A percentile compares a stretch with the other conserved stretches of the same genome.
phyloP scores from a whole-genome alignment of 768 basidiomycete genomes.

The Phallus indusiatus region DNA sequence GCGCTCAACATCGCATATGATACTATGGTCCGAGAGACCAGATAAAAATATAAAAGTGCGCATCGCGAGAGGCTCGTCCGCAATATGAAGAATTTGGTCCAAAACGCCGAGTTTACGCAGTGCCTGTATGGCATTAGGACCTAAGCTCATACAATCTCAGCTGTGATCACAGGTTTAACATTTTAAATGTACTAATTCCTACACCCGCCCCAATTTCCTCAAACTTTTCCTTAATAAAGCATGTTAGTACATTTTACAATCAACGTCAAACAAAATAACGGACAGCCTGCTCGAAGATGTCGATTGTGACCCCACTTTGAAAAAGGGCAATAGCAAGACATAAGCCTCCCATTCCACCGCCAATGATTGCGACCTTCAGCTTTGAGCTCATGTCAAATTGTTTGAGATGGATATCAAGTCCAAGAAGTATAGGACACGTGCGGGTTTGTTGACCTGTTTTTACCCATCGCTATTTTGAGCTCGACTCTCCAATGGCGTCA shows the following conservation, averaged over 20 bases:
- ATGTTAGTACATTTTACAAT: no score
- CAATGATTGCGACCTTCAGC: slow-evolving; percentile 38
- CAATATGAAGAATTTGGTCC: slow-evolving; percentile 29
- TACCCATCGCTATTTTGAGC: no score
- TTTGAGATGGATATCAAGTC: no score
- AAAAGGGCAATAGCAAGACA: slow-evolving; percentile 36
- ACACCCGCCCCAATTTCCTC: slow-evolving; percentile 48
- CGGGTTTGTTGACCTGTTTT: no score
- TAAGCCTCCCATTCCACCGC: slow-evolving; percentile 47
- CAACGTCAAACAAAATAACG: no score
- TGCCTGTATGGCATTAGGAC: slow-evolving; percentile 41
- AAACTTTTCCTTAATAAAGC: slow-evolving; percentile 29
- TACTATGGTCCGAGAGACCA: slow-evolving; percentile 32
- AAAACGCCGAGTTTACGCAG: slow-evolving; percentile 35
- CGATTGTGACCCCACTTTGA: slow-evolving; percentile 33
- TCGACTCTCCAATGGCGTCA: no score
- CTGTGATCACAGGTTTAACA: neutral
- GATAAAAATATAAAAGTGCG: slow-evolving; percentile 32
- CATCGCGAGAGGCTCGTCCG: slow-evolving; percentile 25
- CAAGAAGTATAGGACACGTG: no score
- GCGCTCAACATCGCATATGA: slow-evolving; percentile 34
- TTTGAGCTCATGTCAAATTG: no score
- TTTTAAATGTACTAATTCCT: slow-evolving; percentile 30
- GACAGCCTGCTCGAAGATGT: slow-evolving; percentile 47
- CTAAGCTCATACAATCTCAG: slow-evolving; percentile 17